Evolutionary conservation across 1,284 basidiomycete genomes (phyloP), one percentile per base, ranked within the genome.

Genomic region (Ganoderma lucidum): DNA sequence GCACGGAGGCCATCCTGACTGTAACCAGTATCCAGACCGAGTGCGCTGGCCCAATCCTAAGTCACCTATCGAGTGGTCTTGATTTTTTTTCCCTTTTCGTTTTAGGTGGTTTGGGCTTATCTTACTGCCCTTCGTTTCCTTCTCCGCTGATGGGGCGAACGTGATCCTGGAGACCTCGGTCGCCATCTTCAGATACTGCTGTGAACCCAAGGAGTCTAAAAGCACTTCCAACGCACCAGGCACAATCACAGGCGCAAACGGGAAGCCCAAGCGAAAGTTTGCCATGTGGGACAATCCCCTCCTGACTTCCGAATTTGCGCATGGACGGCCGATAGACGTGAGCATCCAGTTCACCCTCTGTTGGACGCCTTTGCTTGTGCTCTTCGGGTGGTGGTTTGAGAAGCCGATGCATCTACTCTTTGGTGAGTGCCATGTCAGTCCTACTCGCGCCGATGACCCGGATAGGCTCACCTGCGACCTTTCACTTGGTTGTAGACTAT

Each of bases 51-150:
- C 62, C 61, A 23, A 23, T 23, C n/a, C 9, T 4, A n/a, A 23
- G 48, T 4, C n/a, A 28, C 23, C 23, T 28, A 15, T 28, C 4
- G n/a, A 28, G 48, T 6, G 12, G 48, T 12, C n/a, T 23, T 60
- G 42, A 60, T 41, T 15, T 41, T 8, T 3, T 32, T 37, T 14
- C 12, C 19, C 23, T 44, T 9, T 9, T 30, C 48, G 15, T 51
- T 9, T 12, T 69, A 89, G 88, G 73, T 92, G 89, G 89, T 91
- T 93, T 75, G 91, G 91, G 32, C 80, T 93, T 67, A 83, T 93
- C 62, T 81, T 93, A 6, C 83, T 93, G 1, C 91, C 91, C 0
- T 79, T 93, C 63, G 84, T 91, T 15, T 92, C 91, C 3, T 93
- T 90, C 79, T 86, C 88, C 4, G 90, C 88, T 2, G 90, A 93